Evolutionary conservation across 179 eudicot species (phyloP), one percentile per base, ranked within the genome.

Genomic region (Drosera spatulata): DNA sequence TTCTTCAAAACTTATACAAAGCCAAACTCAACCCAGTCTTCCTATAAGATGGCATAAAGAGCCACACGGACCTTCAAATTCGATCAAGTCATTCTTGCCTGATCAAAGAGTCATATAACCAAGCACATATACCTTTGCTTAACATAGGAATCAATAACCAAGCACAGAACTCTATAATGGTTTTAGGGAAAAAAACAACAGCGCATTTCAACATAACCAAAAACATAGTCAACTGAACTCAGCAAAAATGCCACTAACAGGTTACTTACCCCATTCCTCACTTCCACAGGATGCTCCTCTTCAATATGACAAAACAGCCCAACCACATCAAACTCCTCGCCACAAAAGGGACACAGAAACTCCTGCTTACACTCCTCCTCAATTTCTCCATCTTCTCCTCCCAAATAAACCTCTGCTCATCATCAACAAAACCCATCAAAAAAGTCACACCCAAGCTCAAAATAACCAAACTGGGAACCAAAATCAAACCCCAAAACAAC

Each of bases 301-400:
- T 94, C 96, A 55, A 94, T 80, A 70, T 94, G 99, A 66, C 95
- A 90, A 68, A 85, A 94, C 7, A 94, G 81, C 55, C 97, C 97
- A 38, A 94, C 96, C 53, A 85, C 79, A 65, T 94, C 97, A 46
- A 83, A 90, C 67, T 90, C 96, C 46, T 90, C 96, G 0, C 75
- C 83, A 60, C 99, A 94, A 73, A 94, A 94, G 4, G 97, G 97
- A 60, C 99, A 94, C 41, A 89, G 57, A 71, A 60, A 94, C 78
- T 94, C 99, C 52, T 79, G 80, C 70, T 87, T 76, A 59, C 61
- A 66, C 65, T 90, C 97, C 44, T 90, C 95, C 33, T 84, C 96
- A 3, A 69, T 75, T 8, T 85, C 82, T 45, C 68, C 80, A 47
- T 50, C 60, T 10, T 80, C 96, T 56, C 81, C 85, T 37, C 97